Conservation (phyloP, 1,284 basidiomycete species). For the Leccinum variabile region DNA sequence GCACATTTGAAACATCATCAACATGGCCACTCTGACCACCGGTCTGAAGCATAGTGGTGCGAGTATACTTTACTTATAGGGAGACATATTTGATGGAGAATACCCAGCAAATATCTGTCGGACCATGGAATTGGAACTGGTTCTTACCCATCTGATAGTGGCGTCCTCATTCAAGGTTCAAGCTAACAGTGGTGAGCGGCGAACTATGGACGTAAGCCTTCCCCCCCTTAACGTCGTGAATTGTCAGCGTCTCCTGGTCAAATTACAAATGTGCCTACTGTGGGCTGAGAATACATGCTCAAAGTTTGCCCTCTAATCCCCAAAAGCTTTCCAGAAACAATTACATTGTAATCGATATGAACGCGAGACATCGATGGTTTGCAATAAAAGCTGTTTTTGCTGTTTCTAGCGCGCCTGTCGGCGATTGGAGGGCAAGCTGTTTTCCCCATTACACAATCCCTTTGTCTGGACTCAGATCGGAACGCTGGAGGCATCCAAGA, state of each 20-base stretch:
- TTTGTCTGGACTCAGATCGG: conserved; percentile 7
- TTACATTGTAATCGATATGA: conserved; percentile 30
- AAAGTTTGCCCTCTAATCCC: conserved; percentile 14
- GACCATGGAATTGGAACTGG: neutral
- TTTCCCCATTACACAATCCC: conserved; percentile 10
- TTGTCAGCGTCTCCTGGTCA: neutral
- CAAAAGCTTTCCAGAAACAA: conserved; percentile 16
- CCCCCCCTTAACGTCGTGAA: conserved; percentile 10
- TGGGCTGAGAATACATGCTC: neutral
- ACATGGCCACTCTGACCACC: neutral
- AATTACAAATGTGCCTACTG: conserved; percentile 23
- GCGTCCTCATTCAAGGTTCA: conserved; percentile 15
- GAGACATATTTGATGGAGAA: neutral
- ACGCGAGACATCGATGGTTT: conserved; percentile 25
- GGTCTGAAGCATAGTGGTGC: neutral
- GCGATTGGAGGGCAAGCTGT: conserved; percentile 20
- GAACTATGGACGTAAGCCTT: conserved; percentile 13
- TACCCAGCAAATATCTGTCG: neutral
- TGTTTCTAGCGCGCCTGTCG: conserved; percentile 6
- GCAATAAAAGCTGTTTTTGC: conserved; percentile 10
- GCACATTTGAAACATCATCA: neutral
- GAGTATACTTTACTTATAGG: neutral
- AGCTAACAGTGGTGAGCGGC: conserved; percentile 2
- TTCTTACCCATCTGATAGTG: conserved; percentile 9
- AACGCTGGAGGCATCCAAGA: neutral